Evolutionary conservation across 2,329 filamentous ascomycete species (phyloP).

Genomic region (Tolypocladium ophioglossoides): DNA sequence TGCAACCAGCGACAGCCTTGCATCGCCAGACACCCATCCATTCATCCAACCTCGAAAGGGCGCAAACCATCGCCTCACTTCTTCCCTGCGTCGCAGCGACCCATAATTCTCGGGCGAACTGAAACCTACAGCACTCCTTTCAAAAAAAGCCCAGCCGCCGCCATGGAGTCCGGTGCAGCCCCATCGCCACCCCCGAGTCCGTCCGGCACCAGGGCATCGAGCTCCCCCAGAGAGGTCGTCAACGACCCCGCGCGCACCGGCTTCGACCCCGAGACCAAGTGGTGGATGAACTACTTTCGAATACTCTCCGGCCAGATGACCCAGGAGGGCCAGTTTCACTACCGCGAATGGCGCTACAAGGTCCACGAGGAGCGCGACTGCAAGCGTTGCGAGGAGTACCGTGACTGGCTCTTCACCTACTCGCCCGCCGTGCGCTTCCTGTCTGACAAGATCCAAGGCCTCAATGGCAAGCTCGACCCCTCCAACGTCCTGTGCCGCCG

Average conservation of each 20-base stretch:
- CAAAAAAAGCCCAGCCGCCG: background rate
- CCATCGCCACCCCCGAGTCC: constrained; percentile 8
- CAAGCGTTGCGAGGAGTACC: constrained; percentile 67
- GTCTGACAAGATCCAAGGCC: constrained; percentile 64
- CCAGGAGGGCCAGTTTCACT: constrained; percentile 58
- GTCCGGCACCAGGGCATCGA: constrained; percentile 2
- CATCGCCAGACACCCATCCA: background rate
- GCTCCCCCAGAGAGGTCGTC: constrained; percentile 24
- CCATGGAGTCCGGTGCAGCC: constrained; percentile 5
- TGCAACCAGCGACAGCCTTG: background rate
- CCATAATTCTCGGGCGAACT: background rate
- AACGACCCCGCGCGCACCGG: constrained; percentile 53
- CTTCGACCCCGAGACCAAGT: constrained; percentile 48
- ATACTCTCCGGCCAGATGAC: constrained; percentile 67
- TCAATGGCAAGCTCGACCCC: constrained; percentile 65
- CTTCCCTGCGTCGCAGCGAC: background rate
- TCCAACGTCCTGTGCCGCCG: constrained; percentile 74
- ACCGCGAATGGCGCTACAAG: constrained; percentile 65
- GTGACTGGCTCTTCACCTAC: constrained; percentile 75
- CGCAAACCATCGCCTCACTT: background rate
- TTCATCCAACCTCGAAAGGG: background rate
- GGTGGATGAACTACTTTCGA: constrained; percentile 80
- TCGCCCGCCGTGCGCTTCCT: constrained; percentile 84
- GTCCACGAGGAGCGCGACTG: constrained; percentile 71
- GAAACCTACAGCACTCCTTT: background rate